Conservation (phyloP, 768 basidiomycete genomes). For the Lactifluus rugatus region DNA sequence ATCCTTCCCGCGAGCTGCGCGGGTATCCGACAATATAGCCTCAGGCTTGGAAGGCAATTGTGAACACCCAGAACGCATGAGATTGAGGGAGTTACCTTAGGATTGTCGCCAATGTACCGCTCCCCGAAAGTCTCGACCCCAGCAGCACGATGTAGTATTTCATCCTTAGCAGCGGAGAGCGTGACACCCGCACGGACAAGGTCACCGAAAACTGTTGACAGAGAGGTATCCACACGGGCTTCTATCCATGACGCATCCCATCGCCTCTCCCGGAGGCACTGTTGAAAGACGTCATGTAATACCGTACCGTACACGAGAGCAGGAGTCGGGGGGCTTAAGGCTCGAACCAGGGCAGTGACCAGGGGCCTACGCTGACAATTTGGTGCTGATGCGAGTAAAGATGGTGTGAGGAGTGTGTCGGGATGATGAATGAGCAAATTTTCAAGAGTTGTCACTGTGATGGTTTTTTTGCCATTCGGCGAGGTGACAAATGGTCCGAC, state of each 20-base stretch:
- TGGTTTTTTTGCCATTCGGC: conserved; percentile 25
- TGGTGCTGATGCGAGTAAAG: conserved; percentile 73
- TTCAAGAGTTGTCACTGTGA: conserved; percentile 49
- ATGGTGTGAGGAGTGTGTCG: conserved; percentile 85
- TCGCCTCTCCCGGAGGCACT: conserved; percentile 47
- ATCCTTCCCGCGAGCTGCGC: conserved; percentile 37
- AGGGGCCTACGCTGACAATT: conserved; percentile 83
- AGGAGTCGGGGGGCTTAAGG: conserved; percentile 50
- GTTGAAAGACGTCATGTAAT: conserved; percentile 85
- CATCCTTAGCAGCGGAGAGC: conserved; percentile 55
- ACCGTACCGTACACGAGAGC: conserved; percentile 86
- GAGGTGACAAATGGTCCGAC: conserved; percentile 39
- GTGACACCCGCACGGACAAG: conserved; percentile 49
- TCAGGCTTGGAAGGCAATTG: conserved; percentile 34
- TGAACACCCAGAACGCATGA: conserved; percentile 2
- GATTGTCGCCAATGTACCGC: conserved; percentile 52
- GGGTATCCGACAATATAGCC: conserved; percentile 60
- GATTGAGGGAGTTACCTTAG: conserved; percentile 41
- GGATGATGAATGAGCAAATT: conserved; percentile 84
- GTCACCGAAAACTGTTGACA: conserved; percentile 45
- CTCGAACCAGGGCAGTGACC: conserved; percentile 54
- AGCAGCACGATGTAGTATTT: conserved; percentile 50
- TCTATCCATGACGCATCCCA: conserved; percentile 64
- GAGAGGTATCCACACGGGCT: conserved; percentile 44
- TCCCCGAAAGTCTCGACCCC: conserved; percentile 57